A percentile compares a stretch with the other conserved stretches of the same genome.
These are phyloP conservation scores for Xanthoceras sorbifolium DNA, from an alignment of 345 rosid genomes.

Conservation along the genomic window DNA sequence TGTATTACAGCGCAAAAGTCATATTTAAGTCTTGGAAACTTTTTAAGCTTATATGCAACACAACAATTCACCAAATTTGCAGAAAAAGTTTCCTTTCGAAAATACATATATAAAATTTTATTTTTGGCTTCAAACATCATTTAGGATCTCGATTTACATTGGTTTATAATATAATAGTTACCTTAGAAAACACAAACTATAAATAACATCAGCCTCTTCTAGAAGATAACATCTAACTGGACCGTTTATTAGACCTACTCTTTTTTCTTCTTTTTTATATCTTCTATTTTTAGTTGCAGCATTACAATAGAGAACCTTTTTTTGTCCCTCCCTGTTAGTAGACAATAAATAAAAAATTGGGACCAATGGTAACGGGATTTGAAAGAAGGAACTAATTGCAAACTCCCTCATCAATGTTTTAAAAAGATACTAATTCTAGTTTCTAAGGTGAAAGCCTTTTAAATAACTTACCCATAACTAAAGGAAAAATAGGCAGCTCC, in stretches of 20 bases:
- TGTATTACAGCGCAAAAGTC: background rate
- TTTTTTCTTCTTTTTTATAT: background rate
- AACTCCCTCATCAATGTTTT: background rate
- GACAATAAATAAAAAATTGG: no score
- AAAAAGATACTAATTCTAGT: background rate
- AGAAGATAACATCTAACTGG: background rate
- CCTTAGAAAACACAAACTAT: background rate
- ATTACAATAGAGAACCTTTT: no score
- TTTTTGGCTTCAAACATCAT: background rate
- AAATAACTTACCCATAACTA: conserved; percentile 56
- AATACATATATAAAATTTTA: no score
- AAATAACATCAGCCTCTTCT: background rate
- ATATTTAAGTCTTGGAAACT: background rate
- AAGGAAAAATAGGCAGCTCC: conserved; percentile 70
- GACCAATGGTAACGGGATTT: background rate
- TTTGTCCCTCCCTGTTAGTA: no score
- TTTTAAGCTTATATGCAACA: background rate
- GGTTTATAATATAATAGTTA: background rate
- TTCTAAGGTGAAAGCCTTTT: background rate
- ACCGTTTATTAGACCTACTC: background rate
- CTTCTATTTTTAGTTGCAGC: background rate
- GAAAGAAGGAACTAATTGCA: background rate
- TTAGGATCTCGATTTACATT: background rate
- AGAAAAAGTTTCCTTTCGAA: background rate
- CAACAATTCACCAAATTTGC: background rate